Conservation (phyloP, 495 filamentous ascomycete species). For the Astrocystis sublimbata region DNA sequence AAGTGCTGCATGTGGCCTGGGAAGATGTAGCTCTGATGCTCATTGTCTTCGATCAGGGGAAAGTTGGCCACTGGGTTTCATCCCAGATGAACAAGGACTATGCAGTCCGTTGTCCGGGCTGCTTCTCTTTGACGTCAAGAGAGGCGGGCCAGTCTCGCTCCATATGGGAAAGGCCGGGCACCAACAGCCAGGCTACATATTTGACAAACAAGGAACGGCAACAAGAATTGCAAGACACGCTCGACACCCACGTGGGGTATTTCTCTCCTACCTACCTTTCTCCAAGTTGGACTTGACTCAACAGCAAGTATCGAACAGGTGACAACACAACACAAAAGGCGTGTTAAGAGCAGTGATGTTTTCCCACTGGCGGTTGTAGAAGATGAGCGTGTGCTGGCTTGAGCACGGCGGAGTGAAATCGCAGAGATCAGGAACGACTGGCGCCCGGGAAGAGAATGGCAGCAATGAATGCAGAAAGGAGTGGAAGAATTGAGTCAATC, state of each 20-base stretch:
- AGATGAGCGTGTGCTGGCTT: slow-evolving; percentile 24
- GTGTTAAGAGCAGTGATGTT: slow-evolving; percentile 35
- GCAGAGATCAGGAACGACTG: slow-evolving; percentile 30
- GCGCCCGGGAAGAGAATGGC: slow-evolving; percentile 40
- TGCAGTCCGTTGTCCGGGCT: not conserved
- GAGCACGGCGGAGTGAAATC: slow-evolving; percentile 17
- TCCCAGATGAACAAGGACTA: not conserved
- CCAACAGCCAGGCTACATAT: not conserved
- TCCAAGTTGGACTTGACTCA: slow-evolving; percentile 1
- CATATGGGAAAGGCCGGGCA: not conserved
- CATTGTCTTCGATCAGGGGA: not conserved
- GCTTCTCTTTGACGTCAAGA: not conserved
- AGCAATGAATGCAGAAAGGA: slow-evolving; percentile 26
- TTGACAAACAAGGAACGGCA: not conserved
- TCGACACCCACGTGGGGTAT: not conserved
- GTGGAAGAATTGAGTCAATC: slow-evolving; percentile 26
- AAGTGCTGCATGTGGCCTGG: not conserved
- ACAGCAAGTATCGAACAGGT: not conserved
- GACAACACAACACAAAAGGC: not conserved
- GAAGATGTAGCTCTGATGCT: not conserved
- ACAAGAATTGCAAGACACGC: not conserved
- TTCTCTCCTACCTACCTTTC: slow-evolving; percentile 15
- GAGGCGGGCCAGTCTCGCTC: not conserved
- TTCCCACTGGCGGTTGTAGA: not conserved
- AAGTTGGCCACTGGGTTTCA: not conserved